A percentile compares a stretch with the other conserved stretches of the same genome.
Evolutionary conservation across 257 asterid genomes (phyloP).

Genomic region (Solanum pinnatisectum): DNA sequence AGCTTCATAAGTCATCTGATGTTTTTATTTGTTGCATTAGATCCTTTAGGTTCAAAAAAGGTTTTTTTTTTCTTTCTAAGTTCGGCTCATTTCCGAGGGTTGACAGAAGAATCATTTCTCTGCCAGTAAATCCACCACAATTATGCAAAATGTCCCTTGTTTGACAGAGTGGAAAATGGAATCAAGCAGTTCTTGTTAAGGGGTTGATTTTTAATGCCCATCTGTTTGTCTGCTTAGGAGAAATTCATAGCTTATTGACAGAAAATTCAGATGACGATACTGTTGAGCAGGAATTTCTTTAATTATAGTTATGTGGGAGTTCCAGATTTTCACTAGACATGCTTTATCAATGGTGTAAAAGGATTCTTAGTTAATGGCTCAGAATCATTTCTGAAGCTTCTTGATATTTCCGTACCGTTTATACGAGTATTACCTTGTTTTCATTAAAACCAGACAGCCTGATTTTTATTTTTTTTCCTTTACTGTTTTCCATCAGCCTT

Average conservation of each 20-base stretch:
- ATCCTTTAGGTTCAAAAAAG: neutral
- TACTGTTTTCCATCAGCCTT: constrained; percentile 35
- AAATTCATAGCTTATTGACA: neutral
- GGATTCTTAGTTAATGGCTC: neutral
- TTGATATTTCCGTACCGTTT: neutral
- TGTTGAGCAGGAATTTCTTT: neutral
- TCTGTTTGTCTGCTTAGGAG: neutral
- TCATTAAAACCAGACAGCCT: neutral
- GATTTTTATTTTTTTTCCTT: neutral
- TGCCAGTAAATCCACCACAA: neutral
- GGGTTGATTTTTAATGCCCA: neutral
- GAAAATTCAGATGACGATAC: neutral
- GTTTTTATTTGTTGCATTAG: neutral
- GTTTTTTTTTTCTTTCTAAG: neutral
- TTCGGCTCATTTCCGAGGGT: neutral
- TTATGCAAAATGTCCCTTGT: neutral
- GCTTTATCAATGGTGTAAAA: neutral
- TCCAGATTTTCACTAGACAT: neutral
- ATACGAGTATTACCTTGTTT: neutral
- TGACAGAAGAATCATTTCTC: neutral
- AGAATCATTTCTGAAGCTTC: neutral
- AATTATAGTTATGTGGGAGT: neutral
- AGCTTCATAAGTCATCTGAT: neutral
- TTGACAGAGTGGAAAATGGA: neutral
- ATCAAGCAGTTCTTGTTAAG: neutral